Conservation (phyloP, 768 basidiomycete species). For the Tylopilus sp. region DNA sequence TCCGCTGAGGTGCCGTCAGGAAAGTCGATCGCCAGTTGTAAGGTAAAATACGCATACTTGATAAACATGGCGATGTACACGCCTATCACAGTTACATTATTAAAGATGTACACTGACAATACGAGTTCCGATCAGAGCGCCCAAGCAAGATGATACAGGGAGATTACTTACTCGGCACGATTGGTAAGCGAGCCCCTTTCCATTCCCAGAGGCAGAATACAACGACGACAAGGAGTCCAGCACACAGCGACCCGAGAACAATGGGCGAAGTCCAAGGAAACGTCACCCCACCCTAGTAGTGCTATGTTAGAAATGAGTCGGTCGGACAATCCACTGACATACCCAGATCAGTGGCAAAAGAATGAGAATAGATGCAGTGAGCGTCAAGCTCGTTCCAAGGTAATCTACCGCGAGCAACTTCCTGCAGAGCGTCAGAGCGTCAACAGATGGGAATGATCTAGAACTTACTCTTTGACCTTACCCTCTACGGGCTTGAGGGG, state of each 20-base stretch:
- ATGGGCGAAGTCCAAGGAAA: conserved; percentile 70
- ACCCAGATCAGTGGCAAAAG: conserved; percentile 75
- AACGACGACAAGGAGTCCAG: conserved; percentile 48
- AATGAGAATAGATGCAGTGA: conserved; percentile 58
- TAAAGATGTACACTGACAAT: conserved; percentile 68
- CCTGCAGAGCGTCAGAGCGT: conserved; percentile 26
- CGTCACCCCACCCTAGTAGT: conserved; percentile 58
- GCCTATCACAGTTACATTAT: conserved; percentile 58
- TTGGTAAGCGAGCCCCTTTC: conserved; percentile 65
- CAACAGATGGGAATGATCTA: background rate
- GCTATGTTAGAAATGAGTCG: background rate
- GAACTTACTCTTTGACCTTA: conserved; percentile 44
- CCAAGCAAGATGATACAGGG: background rate
- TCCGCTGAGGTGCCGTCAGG: conserved; percentile 36
- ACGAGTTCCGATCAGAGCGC: background rate
- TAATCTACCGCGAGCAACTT: conserved; percentile 70
- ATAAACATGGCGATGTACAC: conserved; percentile 70
- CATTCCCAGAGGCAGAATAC: conserved; percentile 73
- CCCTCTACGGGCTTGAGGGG: conserved; percentile 71
- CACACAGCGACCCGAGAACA: conserved; percentile 56
- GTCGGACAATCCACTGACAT: conserved; percentile 12
- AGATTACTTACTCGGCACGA: conserved; percentile 57
- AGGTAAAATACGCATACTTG: conserved; percentile 38
- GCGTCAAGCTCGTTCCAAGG: conserved; percentile 53
- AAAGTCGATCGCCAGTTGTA: background rate